These are phyloP conservation scores for Rostrohypoxylon terebratum DNA, from an alignment of 495 filamentous ascomycete genomes.

Conservation along the genomic window DNA sequence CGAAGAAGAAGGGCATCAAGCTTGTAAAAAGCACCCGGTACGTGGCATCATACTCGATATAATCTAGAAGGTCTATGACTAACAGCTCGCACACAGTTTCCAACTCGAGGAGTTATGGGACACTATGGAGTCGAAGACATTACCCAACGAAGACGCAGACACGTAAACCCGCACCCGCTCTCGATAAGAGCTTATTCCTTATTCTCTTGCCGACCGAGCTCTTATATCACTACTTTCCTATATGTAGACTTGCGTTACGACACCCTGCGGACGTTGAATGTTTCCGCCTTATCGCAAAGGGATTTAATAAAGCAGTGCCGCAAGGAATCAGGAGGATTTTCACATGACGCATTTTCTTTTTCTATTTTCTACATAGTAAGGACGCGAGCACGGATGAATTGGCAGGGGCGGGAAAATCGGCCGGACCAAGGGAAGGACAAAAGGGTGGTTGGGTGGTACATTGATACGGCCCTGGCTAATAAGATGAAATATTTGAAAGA, in stretches of 20 bases:
- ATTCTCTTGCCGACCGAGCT: neutral
- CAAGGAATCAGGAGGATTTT: slow-evolving; percentile 37
- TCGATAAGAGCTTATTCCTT: neutral
- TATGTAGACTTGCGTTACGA: neutral
- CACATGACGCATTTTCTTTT: slow-evolving; percentile 20
- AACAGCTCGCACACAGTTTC: slow-evolving; percentile 23
- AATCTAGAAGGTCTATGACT: slow-evolving; percentile 3
- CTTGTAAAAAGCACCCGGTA: slow-evolving; percentile 52
- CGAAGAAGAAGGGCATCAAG: slow-evolving; percentile 54
- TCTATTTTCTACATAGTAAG: slow-evolving; percentile 11
- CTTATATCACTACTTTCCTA: slow-evolving; percentile 9
- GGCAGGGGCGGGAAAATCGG: slow-evolving; percentile 37
- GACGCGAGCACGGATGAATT: slow-evolving; percentile 39
- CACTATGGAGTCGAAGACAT: slow-evolving; percentile 42
- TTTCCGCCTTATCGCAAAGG: slow-evolving; percentile 13
- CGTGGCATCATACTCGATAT: slow-evolving; percentile 17
- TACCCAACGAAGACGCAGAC: slow-evolving; percentile 39
- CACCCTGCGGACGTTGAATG: neutral
- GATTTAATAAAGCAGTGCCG: slow-evolving; percentile 37
- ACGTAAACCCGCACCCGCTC: slow-evolving; percentile 10
- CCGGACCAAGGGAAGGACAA: slow-evolving; percentile 43
- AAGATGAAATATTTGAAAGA: slow-evolving; percentile 28
- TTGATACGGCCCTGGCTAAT: slow-evolving; percentile 38
- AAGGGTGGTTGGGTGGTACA: slow-evolving; percentile 32
- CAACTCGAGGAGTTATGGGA: slow-evolving; percentile 43